phyloP scores from a whole-genome alignment of 1,284 basidiomycete genomes.

The Malassezia psittaci region DNA sequence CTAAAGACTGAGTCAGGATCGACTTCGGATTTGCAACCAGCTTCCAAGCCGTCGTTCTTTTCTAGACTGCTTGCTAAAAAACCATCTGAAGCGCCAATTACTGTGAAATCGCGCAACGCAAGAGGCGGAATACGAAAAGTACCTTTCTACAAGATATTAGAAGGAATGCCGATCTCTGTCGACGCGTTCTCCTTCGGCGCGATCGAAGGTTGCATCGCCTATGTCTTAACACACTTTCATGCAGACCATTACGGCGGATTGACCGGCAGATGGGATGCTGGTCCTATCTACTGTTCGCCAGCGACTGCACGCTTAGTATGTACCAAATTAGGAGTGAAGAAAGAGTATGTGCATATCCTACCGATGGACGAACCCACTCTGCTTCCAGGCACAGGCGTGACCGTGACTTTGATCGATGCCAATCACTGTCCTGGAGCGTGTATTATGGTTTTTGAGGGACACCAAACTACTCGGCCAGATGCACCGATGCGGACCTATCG shows the following conservation, averaged over 20 bases:
- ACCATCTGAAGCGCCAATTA: neutral
- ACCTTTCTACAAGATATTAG: slow-evolving; percentile 55
- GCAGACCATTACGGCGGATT: slow-evolving; percentile 51
- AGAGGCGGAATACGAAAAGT: slow-evolving; percentile 4
- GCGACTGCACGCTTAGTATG: slow-evolving; percentile 78
- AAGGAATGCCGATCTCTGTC: slow-evolving; percentile 92
- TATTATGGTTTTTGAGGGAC: slow-evolving; percentile 84
- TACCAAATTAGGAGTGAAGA: slow-evolving; percentile 76
- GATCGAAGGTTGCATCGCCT: slow-evolving; percentile 76
- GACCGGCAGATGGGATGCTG: slow-evolving; percentile 67
- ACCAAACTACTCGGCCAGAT: slow-evolving; percentile 61
- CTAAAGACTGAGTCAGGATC: neutral
- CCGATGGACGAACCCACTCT: slow-evolving; percentile 66
- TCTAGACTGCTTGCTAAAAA: neutral
- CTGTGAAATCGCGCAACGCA: neutral
- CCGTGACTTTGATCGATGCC: slow-evolving; percentile 86
- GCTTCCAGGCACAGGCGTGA: slow-evolving; percentile 71
- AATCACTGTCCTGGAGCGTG: slow-evolving; percentile 91
- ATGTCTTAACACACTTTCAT: slow-evolving; percentile 60
- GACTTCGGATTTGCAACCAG: neutral
- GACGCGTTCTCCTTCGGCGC: slow-evolving; percentile 87
- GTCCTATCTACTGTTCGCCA: slow-evolving; percentile 83
- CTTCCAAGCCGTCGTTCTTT: neutral
- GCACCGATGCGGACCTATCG: slow-evolving; percentile 56
- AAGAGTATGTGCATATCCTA: slow-evolving; percentile 73